Percentiles rank a stretch among this genome's conserved stretches.
phyloP scores from a whole-genome alignment of 163 green algal genomes.

The Scenedesmus sp. region DNA sequence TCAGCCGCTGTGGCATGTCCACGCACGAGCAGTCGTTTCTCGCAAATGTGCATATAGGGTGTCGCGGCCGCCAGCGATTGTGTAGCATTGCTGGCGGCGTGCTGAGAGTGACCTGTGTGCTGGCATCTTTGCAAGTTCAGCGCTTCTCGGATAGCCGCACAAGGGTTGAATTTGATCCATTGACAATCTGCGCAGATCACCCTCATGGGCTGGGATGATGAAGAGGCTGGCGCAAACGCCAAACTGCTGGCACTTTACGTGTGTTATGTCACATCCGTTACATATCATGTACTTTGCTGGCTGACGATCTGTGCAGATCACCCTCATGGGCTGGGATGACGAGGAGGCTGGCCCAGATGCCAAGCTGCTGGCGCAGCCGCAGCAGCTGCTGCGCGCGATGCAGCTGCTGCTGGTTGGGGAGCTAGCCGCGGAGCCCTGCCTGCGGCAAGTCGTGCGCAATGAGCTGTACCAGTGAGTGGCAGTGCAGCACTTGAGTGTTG shows the following conservation, averaged over 20 bases:
- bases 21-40: too few species aligned
- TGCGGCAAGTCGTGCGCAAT: constrained; percentile 33
- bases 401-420: constrained; percentile 28
- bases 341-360: not conserved
- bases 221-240: too few species aligned
- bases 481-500: too few species aligned
- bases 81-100: too few species aligned
- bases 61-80: too few species aligned
- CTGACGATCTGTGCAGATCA: not conserved
- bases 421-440: constrained; percentile 37
- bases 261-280: not conserved
- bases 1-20: too few species aligned
- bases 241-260: not conserved
- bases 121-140: too few species aligned
- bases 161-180: too few species aligned
- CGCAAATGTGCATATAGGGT: too few species aligned
- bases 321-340: not conserved
- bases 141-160: too few species aligned
- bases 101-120: too few species aligned
- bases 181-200: not conserved
- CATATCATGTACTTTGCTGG: not conserved
- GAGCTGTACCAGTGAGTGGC: constrained; percentile 35
- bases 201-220: too few species aligned
- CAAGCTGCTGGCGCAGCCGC: not conserved
- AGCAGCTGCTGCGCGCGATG: constrained; percentile 9